Evolutionary conservation across 495 filamentous ascomycete species (phyloP).

Genomic region (Xylaria sp.): DNA sequence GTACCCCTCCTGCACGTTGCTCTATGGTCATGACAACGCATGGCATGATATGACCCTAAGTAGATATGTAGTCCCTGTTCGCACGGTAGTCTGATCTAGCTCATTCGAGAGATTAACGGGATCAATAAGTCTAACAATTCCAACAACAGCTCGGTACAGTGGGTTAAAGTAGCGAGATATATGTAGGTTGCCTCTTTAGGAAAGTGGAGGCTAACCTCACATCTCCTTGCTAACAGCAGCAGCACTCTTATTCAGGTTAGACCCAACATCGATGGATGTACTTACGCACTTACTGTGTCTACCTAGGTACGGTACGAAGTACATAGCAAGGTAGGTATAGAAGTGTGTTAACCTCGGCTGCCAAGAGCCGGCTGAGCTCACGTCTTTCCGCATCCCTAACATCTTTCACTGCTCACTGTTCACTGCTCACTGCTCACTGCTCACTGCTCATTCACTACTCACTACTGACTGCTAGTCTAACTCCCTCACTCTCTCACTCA

Average conservation of each 20-base stretch:
- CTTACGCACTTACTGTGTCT: too few relatives aligned
- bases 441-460: neutral
- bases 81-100: neutral
- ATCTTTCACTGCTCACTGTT: neutral
- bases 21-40: neutral
- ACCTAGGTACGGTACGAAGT: too few relatives aligned
- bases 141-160: too few relatives aligned
- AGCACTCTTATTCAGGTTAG: too few relatives aligned
- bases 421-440: neutral
- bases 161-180: neutral
- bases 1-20: too few relatives aligned
- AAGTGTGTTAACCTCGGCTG: conserved; percentile 23
- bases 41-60: neutral
- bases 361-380: conserved; percentile 12
- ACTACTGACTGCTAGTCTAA: neutral
- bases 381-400: neutral
- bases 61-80: neutral
- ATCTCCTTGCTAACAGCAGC: too few relatives aligned
- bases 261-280: too few relatives aligned
- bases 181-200: neutral
- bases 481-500: neutral
- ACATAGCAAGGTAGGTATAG: too few relatives aligned
- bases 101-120: neutral
- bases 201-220: neutral
- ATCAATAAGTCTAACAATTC: too few relatives aligned